Evolutionary conservation across 2,329 filamentous ascomycete species (phyloP).

Genomic region (Alternaria viburni): DNA sequence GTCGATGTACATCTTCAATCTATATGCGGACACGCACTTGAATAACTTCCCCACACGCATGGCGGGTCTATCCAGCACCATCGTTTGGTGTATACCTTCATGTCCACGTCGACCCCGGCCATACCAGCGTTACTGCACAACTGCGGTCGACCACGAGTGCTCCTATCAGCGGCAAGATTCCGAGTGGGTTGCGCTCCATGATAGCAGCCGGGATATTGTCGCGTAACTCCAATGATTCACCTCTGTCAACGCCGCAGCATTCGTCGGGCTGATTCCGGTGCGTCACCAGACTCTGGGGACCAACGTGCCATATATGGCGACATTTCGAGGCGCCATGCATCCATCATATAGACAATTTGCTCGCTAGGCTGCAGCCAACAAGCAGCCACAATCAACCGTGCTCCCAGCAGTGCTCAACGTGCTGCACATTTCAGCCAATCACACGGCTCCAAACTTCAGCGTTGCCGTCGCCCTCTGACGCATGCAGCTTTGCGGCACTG

Average conservation of each 20-base stretch:
- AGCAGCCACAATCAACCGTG: constrained; percentile 37
- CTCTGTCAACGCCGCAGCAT: constrained; percentile 17
- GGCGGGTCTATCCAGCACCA: neutral
- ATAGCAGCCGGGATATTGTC: constrained; percentile 24
- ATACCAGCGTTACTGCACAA: neutral
- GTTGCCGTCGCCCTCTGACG: constrained; percentile 42
- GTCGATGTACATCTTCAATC: neutral
- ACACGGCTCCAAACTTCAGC: constrained; percentile 40
- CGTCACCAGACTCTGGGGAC: constrained; percentile 35
- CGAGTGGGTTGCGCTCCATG: neutral
- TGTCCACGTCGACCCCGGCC: neutral
- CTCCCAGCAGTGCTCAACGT: constrained; percentile 21
- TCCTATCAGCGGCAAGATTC: neutral
- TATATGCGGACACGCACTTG: constrained; percentile 4
- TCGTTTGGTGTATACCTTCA: neutral
- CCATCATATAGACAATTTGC: constrained; percentile 21
- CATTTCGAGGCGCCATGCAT: constrained; percentile 27
- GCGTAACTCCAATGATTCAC: constrained; percentile 31
- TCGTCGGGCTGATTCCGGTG: constrained; percentile 27
- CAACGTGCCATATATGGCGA: constrained; percentile 33
- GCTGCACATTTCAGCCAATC: constrained; percentile 36
- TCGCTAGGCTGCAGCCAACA: constrained; percentile 27
- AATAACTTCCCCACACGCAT: constrained; percentile 5
- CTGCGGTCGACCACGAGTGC: neutral
- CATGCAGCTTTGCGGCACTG: constrained; percentile 57